A percentile compares a stretch with the other conserved stretches of the same genome.
These are phyloP conservation scores for Boletus fagicola DNA, from an alignment of 768 basidiomycete species.

Conservation along the genomic window DNA sequence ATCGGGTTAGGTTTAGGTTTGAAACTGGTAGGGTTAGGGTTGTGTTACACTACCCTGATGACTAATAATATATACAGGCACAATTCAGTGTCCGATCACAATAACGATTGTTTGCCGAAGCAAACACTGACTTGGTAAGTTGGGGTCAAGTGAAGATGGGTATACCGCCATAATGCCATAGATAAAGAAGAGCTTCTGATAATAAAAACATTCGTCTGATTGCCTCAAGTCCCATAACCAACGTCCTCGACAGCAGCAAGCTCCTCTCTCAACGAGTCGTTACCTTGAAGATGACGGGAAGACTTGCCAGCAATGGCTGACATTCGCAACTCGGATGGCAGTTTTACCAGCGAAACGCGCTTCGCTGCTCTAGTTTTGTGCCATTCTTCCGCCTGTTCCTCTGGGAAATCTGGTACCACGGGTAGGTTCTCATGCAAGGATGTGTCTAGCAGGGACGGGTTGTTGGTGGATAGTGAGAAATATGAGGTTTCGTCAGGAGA, in stretches of 20 bases:
- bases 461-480: conserved; percentile 20
- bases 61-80: conserved; percentile 1
- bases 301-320: conserved; percentile 21
- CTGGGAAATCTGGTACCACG: conserved; percentile 44
- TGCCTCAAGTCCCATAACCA: conserved; percentile 2
- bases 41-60: not conserved
- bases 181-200: conserved; percentile 1
- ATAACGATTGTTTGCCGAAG: conserved; percentile 2
- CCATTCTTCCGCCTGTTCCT: conserved; percentile 87
- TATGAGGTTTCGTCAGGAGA: conserved; percentile 27
- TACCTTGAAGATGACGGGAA: conserved; percentile 4
- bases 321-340: conserved; percentile 55
- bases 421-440: conserved; percentile 46
- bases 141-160: conserved; percentile 4
- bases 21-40: conserved; percentile 22
- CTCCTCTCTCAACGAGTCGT: conserved; percentile 10
- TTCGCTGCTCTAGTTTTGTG: conserved; percentile 81
- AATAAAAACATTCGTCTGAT: conserved; percentile 7
- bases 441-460: conserved; percentile 21
- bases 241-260: not conserved
- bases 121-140: not conserved
- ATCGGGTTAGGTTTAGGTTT: conserved; percentile 35
- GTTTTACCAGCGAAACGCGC: conserved; percentile 75
- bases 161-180: conserved; percentile 4
- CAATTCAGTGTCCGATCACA: not conserved